Evolutionary conservation across 2,329 filamentous ascomycete genomes (phyloP), one percentile per base, ranked within the genome.

Genomic region (Diaporthe destruens): DNA sequence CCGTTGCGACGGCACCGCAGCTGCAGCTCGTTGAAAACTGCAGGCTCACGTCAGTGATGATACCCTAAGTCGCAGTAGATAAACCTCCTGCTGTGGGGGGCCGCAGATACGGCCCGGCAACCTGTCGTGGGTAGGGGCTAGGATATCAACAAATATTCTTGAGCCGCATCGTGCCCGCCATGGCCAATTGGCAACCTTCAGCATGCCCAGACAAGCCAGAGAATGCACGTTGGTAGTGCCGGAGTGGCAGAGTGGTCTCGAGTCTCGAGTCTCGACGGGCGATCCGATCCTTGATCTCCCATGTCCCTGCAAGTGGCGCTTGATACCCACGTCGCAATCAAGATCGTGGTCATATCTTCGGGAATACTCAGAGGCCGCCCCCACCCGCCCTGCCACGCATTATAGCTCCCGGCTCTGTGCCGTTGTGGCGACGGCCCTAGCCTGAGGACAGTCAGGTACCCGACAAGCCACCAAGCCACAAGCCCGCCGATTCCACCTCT

Each of bases 261-360:
- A 85, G n/a, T n/a, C n/a, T n/a, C n/a, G n/a, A n/a, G n/a, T n/a
- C n/a, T 82, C 81, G 71, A 85, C 80, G 6, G 69, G 71, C 2
- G 76, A 76, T 3, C 83, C 20, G 61, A 20, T 18, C 20, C 29
- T 51, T 6, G 23, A 23, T 51, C 32, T 51, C 18, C 44, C 82
- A 69, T 72, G 54, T 85, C 84, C 72, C 85, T 85, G 6, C 84
- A 84, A 71, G 85, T 83, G 0, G 81, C 86, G 76, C 84, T 85
- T 66, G 61, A 66, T 66, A 66, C 47, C 67, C 67, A 69, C 42
- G 67, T 47, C 67, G 54, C 36, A 51, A 56, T 69, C 54, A 49
- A 59, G 29, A 57, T 49, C 36, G 42, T 59, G 39, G 67, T 69
- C 67, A 42, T 69, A 69, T 69, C 54, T 69, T 69, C 42, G 67